Evolutionary conservation across 106 monocot species (phyloP).

Genomic region (Dioscorea dumetorum): DNA sequence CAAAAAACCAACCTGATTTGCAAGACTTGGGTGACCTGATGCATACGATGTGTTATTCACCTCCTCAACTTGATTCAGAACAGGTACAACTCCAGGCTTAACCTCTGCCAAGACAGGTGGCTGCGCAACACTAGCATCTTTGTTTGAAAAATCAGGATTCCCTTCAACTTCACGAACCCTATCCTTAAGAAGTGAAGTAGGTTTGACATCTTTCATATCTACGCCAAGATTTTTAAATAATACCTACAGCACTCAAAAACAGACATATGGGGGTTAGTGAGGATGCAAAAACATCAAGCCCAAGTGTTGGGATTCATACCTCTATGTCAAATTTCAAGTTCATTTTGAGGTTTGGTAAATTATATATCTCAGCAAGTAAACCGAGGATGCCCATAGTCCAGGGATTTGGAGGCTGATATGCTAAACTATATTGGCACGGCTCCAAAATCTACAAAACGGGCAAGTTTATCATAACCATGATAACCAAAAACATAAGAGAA

Average conservation of each 20-base stretch:
- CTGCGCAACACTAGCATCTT: constrained; percentile 60
- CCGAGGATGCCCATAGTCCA: constrained; percentile 99
- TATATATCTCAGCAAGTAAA: constrained; percentile 88
- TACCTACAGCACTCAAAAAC: constrained; percentile 34
- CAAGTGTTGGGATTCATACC: constrained; percentile 27
- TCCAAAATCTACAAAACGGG: constrained; percentile 64
- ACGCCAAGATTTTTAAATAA: constrained; percentile 90
- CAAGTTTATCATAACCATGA: not conserved
- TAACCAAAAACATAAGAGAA: not conserved
- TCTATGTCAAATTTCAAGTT: constrained; percentile 99
- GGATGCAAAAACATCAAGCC: no score
- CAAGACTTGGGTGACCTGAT: constrained; percentile 37
- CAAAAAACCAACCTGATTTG: no score
- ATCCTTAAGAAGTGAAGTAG: constrained; percentile 82
- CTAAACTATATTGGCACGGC: constrained; percentile 86
- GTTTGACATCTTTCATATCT: constrained; percentile 92
- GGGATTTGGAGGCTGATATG: constrained; percentile 97
- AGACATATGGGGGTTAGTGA: not conserved
- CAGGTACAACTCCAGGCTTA: constrained; percentile 33
- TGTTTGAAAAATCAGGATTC: constrained; percentile 95
- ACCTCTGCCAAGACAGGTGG: constrained; percentile 48
- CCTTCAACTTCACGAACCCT: constrained; percentile 80
- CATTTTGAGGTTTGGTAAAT: constrained; percentile 96
- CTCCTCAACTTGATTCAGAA: constrained; percentile 62
- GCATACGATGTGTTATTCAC: constrained; percentile 43